These are phyloP conservation scores for Trichoderma sp. DNA, from an alignment of 2,329 filamentous ascomycete species.

Conservation along the genomic window DNA sequence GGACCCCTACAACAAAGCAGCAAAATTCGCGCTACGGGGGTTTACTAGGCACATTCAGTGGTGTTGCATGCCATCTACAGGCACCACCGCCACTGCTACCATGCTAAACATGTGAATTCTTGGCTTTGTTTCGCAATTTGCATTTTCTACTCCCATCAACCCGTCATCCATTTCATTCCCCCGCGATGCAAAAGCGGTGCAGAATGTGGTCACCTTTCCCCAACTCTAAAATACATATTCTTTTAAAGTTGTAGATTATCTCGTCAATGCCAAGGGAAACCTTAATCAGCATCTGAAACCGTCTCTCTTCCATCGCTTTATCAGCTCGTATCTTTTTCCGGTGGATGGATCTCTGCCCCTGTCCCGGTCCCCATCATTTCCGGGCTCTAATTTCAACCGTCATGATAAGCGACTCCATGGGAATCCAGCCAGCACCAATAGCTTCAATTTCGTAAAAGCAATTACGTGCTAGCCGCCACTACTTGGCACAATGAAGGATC, in stretches of 20 bases:
- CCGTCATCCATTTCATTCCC: neutral
- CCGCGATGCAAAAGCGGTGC: neutral
- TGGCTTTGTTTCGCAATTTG: neutral
- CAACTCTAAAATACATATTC: neutral
- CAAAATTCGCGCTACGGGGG: neutral
- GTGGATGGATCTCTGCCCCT: neutral
- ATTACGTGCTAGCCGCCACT: neutral
- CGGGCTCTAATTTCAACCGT: neutral
- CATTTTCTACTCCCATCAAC: neutral
- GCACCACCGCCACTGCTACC: neutral
- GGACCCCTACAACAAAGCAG: neutral
- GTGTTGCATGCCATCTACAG: neutral
- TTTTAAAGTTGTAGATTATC: slow-evolving; percentile 3
- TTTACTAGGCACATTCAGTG: neutral
- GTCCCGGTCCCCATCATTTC: neutral
- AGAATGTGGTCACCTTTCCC: neutral
- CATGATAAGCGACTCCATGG: neutral
- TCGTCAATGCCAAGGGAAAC: neutral
- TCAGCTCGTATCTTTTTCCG: slow-evolving; percentile 4
- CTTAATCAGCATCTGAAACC: slow-evolving; percentile 4
- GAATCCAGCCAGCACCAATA: neutral
- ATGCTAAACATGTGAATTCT: neutral
- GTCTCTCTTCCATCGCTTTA: neutral
- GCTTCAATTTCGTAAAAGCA: neutral
- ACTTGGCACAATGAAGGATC: neutral